Base-by-base conservation (phyloP, 345 rosid species). In the Limnanthes douglasii region DNA sequence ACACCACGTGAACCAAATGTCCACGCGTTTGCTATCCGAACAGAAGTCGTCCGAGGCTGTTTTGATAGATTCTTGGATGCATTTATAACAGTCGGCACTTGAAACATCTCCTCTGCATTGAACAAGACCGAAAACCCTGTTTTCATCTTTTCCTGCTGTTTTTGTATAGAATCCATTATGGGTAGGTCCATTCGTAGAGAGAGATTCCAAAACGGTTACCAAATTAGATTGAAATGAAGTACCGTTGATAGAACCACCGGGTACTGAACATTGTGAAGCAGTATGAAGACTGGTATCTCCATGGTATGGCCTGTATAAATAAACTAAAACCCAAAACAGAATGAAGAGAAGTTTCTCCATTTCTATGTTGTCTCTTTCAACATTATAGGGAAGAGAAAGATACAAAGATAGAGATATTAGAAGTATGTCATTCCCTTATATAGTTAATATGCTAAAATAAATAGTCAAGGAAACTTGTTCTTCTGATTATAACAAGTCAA, bases 51-150 rank as follows among this genome's bases (percentile, higher is more conserved):
- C 35, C 12, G 30, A 21, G 28, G 43, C 62, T 14, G n/a, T 15
- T 2, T 6, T 4, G 15, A 46, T 46, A 9, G 57, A 20, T n/a
- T 60, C 48, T 31, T 15, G 51, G 8, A 60, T 44, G 50, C 72
- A 64, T 21, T 48, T 31, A 14, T 39, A 42, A 31, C 66, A 69
- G 9, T 45, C 44, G 13, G 43, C 5, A 8, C 19, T 32, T 11
- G 69, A 61, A 20, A 59, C 5, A 23, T 61, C 69, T 8, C 48
- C 57, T 45, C 77, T 55, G 34, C 72, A 58, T 52, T 55, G 69
- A 2, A 51, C 13, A 34, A 65, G 51, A 35, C 69, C 64, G 12
- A 54, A 59, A 41, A 65, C 34, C 48, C 19, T 61, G 40, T n/a
- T 22, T 3, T 37, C 14, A 6, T 18, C 37, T 36, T 46, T 54